Evolutionary conservation across 202 grass and related monocot species (phyloP).

Genomic region (Schoenoplectus triqueter): DNA sequence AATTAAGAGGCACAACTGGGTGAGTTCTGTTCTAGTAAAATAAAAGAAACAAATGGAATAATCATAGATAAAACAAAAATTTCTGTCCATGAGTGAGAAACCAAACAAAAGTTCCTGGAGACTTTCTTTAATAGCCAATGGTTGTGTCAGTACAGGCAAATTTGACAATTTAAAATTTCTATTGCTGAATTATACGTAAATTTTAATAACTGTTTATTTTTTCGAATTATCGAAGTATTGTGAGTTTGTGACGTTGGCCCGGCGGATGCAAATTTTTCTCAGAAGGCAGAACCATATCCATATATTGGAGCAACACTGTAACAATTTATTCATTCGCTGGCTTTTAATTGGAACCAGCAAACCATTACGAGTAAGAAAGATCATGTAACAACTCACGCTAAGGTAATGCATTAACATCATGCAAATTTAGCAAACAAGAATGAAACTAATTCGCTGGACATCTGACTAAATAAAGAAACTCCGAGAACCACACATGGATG

Average conservation of each 20-base stretch:
- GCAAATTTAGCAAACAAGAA: slow-evolving; percentile 10
- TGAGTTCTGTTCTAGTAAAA: too few relatives aligned
- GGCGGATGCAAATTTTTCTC: not conserved
- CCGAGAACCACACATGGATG: not conserved
- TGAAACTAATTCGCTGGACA: not conserved
- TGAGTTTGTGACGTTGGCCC: too few relatives aligned
- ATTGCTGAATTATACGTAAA: not conserved
- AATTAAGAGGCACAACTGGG: too few relatives aligned
- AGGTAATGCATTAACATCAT: not conserved
- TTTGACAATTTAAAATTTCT: not conserved
- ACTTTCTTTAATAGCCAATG: too few relatives aligned
- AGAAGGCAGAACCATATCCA: not conserved
- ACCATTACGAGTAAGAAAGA: not conserved
- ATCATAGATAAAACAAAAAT: too few relatives aligned
- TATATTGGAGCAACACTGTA: not conserved
- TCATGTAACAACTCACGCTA: not conserved
- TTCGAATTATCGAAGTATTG: not conserved
- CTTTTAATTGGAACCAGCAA: slow-evolving; percentile 11
- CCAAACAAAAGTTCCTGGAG: too few relatives aligned
- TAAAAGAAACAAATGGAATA: too few relatives aligned
- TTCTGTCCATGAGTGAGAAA: too few relatives aligned
- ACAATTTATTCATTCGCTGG: not conserved
- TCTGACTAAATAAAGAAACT: slow-evolving; percentile 24
- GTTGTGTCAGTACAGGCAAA: not conserved
- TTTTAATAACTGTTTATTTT: not conserved